Conservation (phyloP, 768 basidiomycete species). For the Xerocomellus amylosporus region DNA sequence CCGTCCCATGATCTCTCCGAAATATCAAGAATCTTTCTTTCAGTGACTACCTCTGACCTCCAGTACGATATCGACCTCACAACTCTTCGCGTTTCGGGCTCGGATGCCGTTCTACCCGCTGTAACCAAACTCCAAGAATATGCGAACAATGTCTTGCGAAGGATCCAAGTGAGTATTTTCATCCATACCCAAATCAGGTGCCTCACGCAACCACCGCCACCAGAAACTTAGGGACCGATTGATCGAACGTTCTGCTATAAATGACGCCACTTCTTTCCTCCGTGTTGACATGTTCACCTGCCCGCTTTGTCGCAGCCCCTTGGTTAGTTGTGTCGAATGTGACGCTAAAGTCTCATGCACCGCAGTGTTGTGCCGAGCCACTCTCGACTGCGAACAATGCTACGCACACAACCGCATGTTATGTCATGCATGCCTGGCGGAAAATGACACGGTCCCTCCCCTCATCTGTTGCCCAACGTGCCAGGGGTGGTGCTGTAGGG, state of each 20-base stretch:
- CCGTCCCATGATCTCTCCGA: slow-evolving; percentile 10
- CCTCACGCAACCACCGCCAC: background rate
- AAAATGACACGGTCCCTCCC: background rate
- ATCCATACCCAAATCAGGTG: background rate
- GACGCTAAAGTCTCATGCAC: slow-evolving; percentile 4
- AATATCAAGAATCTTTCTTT: slow-evolving; percentile 13
- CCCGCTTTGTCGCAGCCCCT: slow-evolving; percentile 1
- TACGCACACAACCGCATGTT: background rate
- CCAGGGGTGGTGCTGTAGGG: slow-evolving; percentile 8
- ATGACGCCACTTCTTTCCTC: slow-evolving; percentile 1
- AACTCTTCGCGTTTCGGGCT: background rate
- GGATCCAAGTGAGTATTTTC: background rate
- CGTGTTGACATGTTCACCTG: slow-evolving; percentile 13
- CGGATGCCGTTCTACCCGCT: background rate
- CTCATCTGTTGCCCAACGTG: slow-evolving; percentile 10
- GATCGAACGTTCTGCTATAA: background rate
- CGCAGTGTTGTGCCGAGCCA: background rate
- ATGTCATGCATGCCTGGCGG: slow-evolving; percentile 5
- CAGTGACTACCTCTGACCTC: background rate
- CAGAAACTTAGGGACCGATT: slow-evolving; percentile 12
- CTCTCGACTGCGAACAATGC: slow-evolving; percentile 3
- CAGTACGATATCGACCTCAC: slow-evolving; percentile 11
- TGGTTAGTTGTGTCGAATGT: slow-evolving; percentile 9
- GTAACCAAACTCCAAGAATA: slow-evolving; percentile 10
- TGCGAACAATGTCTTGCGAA: slow-evolving; percentile 5